Evolutionary conservation across 73 alveolate genomes (phyloP), one percentile per base, ranked within the genome.

Genomic region (Paramecium caudatum): DNA sequence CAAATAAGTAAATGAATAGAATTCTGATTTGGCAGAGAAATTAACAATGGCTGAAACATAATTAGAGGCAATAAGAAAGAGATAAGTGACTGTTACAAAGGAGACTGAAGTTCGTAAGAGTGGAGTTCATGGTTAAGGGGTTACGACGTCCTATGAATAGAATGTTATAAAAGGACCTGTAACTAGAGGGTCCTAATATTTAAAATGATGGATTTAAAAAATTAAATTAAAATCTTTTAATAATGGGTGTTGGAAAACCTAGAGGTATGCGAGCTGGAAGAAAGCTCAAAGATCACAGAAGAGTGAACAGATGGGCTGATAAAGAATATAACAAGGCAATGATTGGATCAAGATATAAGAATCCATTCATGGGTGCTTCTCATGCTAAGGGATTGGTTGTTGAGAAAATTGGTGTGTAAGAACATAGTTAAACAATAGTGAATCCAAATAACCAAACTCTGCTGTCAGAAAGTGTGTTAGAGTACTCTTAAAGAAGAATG

Each of bases 381-480:
- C 97, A 93, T 65, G 97, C 97, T 15, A 91, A 93, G 36, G 97
- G 97, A 62, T 82, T 93, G 47, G 97, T 93, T 43, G 91, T 91
- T 82, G 94, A 93, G 87, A 93, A 94, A 90, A 92, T 91, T 13
- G 91, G 95, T 39, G 88, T 74, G 88, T 74, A 74, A 39, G 16
- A 7, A 23, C 8, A 55, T 5, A 3, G 30, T 23, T 74, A 25
- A 41, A 16, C 32, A 16, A 34, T 86, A 94, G 90, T 25, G 97
- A 93, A 80, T 93, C 97, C 69, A 93, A 93, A 88, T 92, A 93
- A 91, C 97, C 97, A 78, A 93, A 93, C 94, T 93, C 97, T 63
- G 97, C 97, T 27, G 94, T 93, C 91, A 93, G 97, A 93, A 93
- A 93, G 94, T 93, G 97, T 93, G 97, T 93, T 16, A 93, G 94